phyloP scores from a whole-genome alignment of 768 basidiomycete species.

The Favolaschia claudopus region DNA sequence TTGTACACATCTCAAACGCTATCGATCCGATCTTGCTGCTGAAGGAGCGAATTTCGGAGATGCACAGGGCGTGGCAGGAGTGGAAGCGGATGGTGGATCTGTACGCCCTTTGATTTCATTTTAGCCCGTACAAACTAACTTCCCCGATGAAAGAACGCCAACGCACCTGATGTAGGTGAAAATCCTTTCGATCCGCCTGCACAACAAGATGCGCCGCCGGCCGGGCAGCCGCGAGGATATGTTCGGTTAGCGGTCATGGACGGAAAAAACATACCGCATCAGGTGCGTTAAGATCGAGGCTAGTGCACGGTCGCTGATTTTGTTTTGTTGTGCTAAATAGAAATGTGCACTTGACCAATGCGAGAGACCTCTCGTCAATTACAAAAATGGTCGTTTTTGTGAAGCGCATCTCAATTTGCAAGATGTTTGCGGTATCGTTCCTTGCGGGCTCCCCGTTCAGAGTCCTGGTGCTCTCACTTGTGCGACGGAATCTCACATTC shows the following conservation, averaged over 20 bases:
- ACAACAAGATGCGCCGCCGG: no score
- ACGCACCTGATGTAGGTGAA: no score
- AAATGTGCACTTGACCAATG: slow-evolving; percentile 34
- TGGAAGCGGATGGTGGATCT: no score
- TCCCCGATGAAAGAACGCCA: no score
- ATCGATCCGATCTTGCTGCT: neutral
- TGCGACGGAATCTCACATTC: neutral
- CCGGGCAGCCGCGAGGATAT: no score
- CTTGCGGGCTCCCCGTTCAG: neutral
- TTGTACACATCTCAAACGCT: slow-evolving; percentile 11
- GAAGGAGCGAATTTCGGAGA: slow-evolving; percentile 4
- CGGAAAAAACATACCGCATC: no score
- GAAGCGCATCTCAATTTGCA: slow-evolving; percentile 22
- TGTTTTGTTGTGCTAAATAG: slow-evolving; percentile 9
- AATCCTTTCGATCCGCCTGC: no score
- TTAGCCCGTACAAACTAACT: no score
- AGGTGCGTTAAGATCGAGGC: neutral
- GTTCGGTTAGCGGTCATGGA: no score
- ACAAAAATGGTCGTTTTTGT: slow-evolving; percentile 40
- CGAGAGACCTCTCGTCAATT: slow-evolving; percentile 33
- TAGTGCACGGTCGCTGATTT: neutral
- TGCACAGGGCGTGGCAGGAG: neutral
- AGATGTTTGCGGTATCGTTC: neutral
- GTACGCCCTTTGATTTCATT: no score
- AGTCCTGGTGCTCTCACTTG: slow-evolving; percentile 5